A percentile compares a stretch with the other conserved stretches of the same genome.
Conservation (phyloP, 192 early-diverging fungal genomes). For the Borealophlyctis nickersoniae region DNA sequence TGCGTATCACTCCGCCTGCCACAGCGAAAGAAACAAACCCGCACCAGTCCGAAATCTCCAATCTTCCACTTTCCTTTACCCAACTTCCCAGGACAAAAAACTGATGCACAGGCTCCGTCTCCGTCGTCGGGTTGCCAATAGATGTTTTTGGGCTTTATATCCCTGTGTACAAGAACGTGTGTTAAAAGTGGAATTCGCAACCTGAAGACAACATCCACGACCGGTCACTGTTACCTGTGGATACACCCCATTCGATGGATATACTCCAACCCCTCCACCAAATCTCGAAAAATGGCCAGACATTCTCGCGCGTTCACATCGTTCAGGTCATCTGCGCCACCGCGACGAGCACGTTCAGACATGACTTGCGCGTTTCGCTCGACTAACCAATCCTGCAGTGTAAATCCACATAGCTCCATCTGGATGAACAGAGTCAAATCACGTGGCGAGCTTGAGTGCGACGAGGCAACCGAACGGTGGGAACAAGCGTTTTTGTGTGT, state of each 20-base stretch:
- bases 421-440: slow-evolving; percentile 47
- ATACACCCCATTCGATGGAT: slow-evolving; percentile 71
- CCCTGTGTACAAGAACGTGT: too few relatives aligned
- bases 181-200: too few relatives aligned
- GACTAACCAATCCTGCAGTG: slow-evolving; percentile 56
- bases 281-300: slow-evolving; percentile 64
- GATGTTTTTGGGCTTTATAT: slow-evolving; percentile 49
- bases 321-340: background rate
- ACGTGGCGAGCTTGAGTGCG: background rate
- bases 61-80: slow-evolving; percentile 70
- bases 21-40: background rate
- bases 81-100: slow-evolving; percentile 9
- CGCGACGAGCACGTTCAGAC: background rate
- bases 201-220: slow-evolving; percentile 55
- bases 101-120: background rate
- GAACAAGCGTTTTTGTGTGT: slow-evolving; percentile 5
- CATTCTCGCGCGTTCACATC: slow-evolving; percentile 52
- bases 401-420: slow-evolving; percentile 80
- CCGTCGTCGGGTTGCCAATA: slow-evolving; percentile 34
- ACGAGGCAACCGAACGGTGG: too few relatives aligned
- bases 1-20: background rate
- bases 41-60: slow-evolving; percentile 95
- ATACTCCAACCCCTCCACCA: slow-evolving; percentile 75
- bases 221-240: slow-evolving; percentile 48
- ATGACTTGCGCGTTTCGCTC: slow-evolving; percentile 23